phyloP scores from a whole-genome alignment of 2,329 filamentous ascomycete species.

The Stemphylium vesicarium region DNA sequence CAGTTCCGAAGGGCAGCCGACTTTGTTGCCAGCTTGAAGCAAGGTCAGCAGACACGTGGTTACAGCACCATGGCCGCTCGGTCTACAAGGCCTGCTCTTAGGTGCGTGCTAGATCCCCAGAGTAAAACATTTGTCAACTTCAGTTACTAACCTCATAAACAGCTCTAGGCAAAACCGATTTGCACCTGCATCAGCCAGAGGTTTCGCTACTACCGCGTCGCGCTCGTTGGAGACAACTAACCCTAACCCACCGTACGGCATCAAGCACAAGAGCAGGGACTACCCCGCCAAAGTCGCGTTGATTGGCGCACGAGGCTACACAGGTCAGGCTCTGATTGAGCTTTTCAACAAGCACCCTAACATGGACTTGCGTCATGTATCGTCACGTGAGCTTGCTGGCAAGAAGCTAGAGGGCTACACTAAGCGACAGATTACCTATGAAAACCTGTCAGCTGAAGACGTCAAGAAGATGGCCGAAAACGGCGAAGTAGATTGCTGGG shows the following conservation, averaged over 20 bases:
- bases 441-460: slow-evolving; percentile 87
- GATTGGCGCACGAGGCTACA: slow-evolving; percentile 92
- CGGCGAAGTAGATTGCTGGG: slow-evolving; percentile 91
- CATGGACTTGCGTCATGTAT: slow-evolving; percentile 90
- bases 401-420: slow-evolving; percentile 87
- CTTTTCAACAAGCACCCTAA: slow-evolving; percentile 86
- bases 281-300: slow-evolving; percentile 80
- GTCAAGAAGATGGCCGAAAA: slow-evolving; percentile 82
- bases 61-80: slow-evolving; percentile 61
- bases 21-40: slow-evolving; percentile 67
- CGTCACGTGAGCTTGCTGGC: slow-evolving; percentile 88
- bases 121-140: neutral
- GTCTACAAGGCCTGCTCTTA: slow-evolving; percentile 35
- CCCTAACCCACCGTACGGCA: slow-evolving; percentile 87
- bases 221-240: slow-evolving; percentile 65
- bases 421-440: slow-evolving; percentile 91
- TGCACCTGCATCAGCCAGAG: slow-evolving; percentile 51
- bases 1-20: slow-evolving; percentile 79
- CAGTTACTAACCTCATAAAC: neutral
- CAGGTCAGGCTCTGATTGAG: slow-evolving; percentile 86
- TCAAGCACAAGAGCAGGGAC: slow-evolving; percentile 84
- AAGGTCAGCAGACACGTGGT: slow-evolving; percentile 67
- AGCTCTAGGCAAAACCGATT: slow-evolving; percentile 20
- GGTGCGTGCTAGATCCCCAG: slow-evolving; percentile 1
- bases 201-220: slow-evolving; percentile 62